Conservation (phyloP, 192 early-diverging fungal species). For the Backusella morwellensis region DNA sequence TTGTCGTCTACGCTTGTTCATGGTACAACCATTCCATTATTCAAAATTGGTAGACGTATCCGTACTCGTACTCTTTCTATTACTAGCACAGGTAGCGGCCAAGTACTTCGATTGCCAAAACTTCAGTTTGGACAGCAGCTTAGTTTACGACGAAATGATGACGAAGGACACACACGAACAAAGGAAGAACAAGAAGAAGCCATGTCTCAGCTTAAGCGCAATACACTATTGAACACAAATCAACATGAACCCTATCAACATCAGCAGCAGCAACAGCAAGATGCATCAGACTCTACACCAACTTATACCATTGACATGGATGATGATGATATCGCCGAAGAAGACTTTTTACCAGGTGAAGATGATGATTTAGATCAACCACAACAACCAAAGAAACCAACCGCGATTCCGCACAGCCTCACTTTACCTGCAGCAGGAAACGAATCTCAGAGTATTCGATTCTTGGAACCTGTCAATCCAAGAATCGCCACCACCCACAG, state of each 20-base stretch:
- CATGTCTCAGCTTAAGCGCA: constrained; percentile 19
- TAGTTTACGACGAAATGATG: constrained; percentile 9
- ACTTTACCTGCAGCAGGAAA: constrained; percentile 5
- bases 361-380: constrained; percentile 15
- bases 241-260: constrained; percentile 1
- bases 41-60: constrained; percentile 60
- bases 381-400: not conserved
- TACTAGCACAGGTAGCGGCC: constrained; percentile 28
- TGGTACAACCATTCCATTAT: constrained; percentile 77
- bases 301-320: constrained; percentile 25
- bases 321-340: constrained; percentile 18
- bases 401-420: not conserved
- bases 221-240: constrained; percentile 23
- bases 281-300: not conserved
- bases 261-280: not conserved
- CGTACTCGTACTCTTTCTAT: constrained; percentile 37
- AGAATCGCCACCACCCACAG: not conserved
- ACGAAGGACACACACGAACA: not conserved
- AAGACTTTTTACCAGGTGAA: constrained; percentile 30
- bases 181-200: constrained; percentile 1
- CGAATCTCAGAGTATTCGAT: constrained; percentile 34
- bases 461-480: constrained; percentile 37
- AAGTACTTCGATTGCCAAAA: constrained; percentile 33
- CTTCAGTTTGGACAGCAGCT: constrained; percentile 31
- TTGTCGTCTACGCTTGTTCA: constrained; percentile 80